phyloP scores from a whole-genome alignment of 83 land plant species.

The Picea abies region DNA sequence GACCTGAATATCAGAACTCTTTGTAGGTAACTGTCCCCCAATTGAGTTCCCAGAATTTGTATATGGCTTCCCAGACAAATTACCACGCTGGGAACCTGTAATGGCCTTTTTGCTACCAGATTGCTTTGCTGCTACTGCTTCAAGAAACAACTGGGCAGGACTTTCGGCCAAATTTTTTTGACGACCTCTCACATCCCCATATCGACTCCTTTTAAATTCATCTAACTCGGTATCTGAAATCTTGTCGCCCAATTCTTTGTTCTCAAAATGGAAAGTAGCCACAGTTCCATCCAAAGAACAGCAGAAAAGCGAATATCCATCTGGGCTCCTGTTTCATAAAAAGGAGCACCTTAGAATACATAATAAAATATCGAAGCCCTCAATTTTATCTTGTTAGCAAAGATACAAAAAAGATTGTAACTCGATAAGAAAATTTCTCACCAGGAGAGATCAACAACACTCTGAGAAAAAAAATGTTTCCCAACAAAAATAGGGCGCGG shows the following conservation, averaged over 20 bases:
- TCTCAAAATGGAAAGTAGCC: conserved; percentile 90
- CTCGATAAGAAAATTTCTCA: conserved; percentile 21
- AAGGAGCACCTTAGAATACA: neutral
- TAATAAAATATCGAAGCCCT: neutral
- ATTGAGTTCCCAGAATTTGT: conserved; percentile 8
- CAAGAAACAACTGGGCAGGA: conserved; percentile 69
- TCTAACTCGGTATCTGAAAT: conserved; percentile 82
- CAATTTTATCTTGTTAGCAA: neutral
- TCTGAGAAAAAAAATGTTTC: conserved; percentile 92
- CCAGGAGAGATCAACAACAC: conserved; percentile 98
- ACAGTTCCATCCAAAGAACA: conserved; percentile 97
- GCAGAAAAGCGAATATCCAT: conserved; percentile 96
- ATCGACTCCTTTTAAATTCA: conserved; percentile 28
- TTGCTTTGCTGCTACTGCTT: conserved; percentile 64
- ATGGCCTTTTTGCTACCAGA: conserved; percentile 38
- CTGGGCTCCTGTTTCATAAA: conserved; percentile 91
- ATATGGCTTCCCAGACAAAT: conserved; percentile 32
- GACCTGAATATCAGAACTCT: conserved; percentile 21
- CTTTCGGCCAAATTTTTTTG: conserved; percentile 66
- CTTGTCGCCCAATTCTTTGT: conserved; percentile 81
- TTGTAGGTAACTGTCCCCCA: conserved; percentile 11
- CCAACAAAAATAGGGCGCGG: conserved; percentile 98
- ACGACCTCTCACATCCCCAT: conserved; percentile 84
- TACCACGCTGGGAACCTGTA: conserved; percentile 26
- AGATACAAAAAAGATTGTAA: neutral